These are phyloP conservation scores for Pichia cabralensis DNA, from an alignment of 805 yeast genomes.

Conservation along the genomic window DNA sequence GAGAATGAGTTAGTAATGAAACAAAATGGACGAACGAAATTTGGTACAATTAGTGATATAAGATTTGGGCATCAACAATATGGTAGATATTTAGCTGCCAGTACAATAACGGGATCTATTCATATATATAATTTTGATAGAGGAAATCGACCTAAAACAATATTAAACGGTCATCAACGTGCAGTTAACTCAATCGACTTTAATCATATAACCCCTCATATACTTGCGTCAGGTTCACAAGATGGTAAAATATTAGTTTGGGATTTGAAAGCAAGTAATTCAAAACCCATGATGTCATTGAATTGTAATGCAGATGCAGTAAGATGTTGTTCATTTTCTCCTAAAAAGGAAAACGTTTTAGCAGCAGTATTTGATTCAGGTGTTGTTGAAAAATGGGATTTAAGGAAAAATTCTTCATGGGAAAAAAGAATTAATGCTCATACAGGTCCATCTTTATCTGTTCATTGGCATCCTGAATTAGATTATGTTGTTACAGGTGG, in stretches of 20 bases:
- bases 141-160: constrained; percentile 20
- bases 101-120: constrained; percentile 40
- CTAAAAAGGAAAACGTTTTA: constrained; percentile 43
- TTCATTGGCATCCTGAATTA: constrained; percentile 79
- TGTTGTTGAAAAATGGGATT: constrained; percentile 74
- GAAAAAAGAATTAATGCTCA: constrained; percentile 82
- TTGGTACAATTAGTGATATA: constrained; percentile 34
- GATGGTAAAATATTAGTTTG: constrained; percentile 71
- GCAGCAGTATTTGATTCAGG: constrained; percentile 88
- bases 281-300: constrained; percentile 41
- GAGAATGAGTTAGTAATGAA: constrained; percentile 28
- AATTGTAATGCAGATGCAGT: constrained; percentile 64
- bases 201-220: constrained; percentile 29
- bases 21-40: constrained; percentile 19
- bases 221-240: constrained; percentile 58
- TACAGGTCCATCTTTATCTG: constrained; percentile 78
- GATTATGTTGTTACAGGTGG: constrained; percentile 90
- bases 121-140: constrained; percentile 24
- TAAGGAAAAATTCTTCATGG: constrained; percentile 50
- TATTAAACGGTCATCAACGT: constrained; percentile 33
- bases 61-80: constrained; percentile 32
- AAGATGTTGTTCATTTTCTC: constrained; percentile 43
- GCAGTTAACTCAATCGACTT: constrained; percentile 38
- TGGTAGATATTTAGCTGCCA: constrained; percentile 32
- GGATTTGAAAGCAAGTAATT: constrained; percentile 48